Percentiles rank a stretch among this genome's conserved stretches.
phyloP scores from a whole-genome alignment of 2,329 filamentous ascomycete genomes.

The Juglanconis juglandina region DNA sequence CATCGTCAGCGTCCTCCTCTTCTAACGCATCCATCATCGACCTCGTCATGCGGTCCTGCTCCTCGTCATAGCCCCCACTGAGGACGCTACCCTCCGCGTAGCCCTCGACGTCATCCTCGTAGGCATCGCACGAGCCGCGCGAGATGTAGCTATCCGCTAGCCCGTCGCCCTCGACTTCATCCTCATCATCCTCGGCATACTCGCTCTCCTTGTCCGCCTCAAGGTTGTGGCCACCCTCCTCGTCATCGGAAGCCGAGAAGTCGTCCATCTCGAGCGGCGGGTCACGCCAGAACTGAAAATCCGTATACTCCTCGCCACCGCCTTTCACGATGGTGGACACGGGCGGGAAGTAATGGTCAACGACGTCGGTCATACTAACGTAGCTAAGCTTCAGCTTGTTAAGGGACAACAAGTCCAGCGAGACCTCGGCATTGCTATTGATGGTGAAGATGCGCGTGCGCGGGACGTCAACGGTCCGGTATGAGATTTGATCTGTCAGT shows the following conservation, averaged over 20 bases:
- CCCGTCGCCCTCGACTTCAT: constrained; percentile 42
- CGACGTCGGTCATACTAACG: constrained; percentile 92
- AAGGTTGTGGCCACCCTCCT: constrained; percentile 29
- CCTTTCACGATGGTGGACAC: constrained; percentile 81
- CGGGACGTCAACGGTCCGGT: constrained; percentile 93
- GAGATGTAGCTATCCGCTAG: constrained; percentile 44
- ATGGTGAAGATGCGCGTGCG: constrained; percentile 96
- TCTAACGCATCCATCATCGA: constrained; percentile 38
- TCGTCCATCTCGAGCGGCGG: constrained; percentile 79
- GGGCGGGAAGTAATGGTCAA: constrained; percentile 97
- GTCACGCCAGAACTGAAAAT: constrained; percentile 96
- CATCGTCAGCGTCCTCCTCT: constrained; percentile 31
- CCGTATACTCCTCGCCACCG: constrained; percentile 91
- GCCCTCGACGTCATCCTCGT: constrained; percentile 21
- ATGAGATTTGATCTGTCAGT: constrained; percentile 91
- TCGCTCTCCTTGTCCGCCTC: constrained; percentile 46
- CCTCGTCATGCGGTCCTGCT: constrained; percentile 36
- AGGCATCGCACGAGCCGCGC: constrained; percentile 29
- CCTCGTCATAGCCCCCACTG: constrained; percentile 42
- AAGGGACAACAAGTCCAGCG: constrained; percentile 80
- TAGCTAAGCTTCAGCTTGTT: constrained; percentile 97
- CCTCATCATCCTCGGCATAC: constrained; percentile 38
- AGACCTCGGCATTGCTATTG: constrained; percentile 95
- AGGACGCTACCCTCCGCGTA: constrained; percentile 40
- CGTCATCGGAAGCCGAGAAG: constrained; percentile 68